A percentile compares a stretch with the other conserved stretches of the same genome.
Conservation (phyloP, 2,329 filamentous ascomycete genomes). For the Fusarium veterinarium region DNA sequence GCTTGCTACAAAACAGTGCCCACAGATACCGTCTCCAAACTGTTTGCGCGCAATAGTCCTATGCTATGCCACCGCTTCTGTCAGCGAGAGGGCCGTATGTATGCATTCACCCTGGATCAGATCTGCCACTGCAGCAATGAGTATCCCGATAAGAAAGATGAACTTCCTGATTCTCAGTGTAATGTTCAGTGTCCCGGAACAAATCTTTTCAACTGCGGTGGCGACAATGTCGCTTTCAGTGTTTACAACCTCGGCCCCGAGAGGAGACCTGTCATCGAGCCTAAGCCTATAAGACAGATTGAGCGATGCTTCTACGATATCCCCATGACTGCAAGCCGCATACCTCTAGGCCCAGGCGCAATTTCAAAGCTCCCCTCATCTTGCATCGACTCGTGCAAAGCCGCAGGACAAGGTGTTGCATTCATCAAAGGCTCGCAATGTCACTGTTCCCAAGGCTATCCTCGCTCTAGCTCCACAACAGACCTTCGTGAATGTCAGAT, state of each 20-base stretch:
- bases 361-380: background rate
- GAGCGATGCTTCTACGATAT: constrained; percentile 1
- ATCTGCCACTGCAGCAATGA: background rate
- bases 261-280: fast-evolving
- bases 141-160: fast-evolving
- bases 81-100: fast-evolving
- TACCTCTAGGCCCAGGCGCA: fast-evolving
- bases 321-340: background rate
- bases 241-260: background rate
- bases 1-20: background rate
- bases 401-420: background rate
- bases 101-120: background rate
- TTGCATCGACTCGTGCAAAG: background rate
- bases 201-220: background rate
- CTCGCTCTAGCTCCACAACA: background rate
- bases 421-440: background rate
- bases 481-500: background rate
- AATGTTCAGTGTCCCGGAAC: background rate
- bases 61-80: background rate
- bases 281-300: background rate
- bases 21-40: fast-evolving
- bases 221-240: background rate
- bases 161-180: background rate
- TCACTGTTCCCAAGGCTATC: constrained; percentile 4
- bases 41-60: background rate